Conservation (phyloP, 2,329 filamentous ascomycete species). For the Cercospora sojina region DNA sequence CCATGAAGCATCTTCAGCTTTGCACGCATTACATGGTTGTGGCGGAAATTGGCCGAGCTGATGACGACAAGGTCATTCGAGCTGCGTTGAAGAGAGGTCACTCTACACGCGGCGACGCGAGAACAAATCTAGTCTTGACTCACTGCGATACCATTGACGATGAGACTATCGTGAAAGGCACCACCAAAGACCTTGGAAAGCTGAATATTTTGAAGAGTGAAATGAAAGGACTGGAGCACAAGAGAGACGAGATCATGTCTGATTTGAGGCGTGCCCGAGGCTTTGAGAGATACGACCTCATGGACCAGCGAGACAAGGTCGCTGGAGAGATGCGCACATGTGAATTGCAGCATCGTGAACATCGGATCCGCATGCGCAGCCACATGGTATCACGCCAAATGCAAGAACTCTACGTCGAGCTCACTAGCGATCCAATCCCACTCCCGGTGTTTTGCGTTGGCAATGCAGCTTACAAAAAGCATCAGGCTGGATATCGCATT, state of each 20-base stretch:
- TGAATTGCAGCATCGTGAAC: too few relatives aligned
- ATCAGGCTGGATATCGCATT: neutral
- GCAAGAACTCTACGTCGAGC: neutral
- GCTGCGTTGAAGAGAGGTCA: neutral
- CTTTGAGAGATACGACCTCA: neutral
- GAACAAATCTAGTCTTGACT: constrained; percentile 16
- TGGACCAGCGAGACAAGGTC: neutral
- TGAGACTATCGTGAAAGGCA: constrained; percentile 5
- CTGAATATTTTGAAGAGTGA: neutral
- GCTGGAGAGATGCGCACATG: too few relatives aligned
- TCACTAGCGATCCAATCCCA: neutral
- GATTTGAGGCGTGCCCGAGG: neutral
- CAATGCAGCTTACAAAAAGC: neutral
- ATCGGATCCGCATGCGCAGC: neutral
- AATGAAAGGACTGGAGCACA: neutral
- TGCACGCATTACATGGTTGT: neutral
- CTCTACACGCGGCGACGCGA: neutral
- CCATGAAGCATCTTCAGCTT: neutral
- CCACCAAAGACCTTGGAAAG: too few relatives aligned
- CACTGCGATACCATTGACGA: constrained; percentile 20
- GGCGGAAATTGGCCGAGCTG: neutral
- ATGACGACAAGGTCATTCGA: constrained; percentile 5
- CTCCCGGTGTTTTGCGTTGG: neutral
- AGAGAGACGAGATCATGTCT: neutral
- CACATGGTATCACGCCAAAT: neutral